Evolutionary conservation across 352 stramenopile genomes (phyloP), one percentile per base, ranked within the genome.

Genomic region (Chrysophaeum taylorii): DNA sequence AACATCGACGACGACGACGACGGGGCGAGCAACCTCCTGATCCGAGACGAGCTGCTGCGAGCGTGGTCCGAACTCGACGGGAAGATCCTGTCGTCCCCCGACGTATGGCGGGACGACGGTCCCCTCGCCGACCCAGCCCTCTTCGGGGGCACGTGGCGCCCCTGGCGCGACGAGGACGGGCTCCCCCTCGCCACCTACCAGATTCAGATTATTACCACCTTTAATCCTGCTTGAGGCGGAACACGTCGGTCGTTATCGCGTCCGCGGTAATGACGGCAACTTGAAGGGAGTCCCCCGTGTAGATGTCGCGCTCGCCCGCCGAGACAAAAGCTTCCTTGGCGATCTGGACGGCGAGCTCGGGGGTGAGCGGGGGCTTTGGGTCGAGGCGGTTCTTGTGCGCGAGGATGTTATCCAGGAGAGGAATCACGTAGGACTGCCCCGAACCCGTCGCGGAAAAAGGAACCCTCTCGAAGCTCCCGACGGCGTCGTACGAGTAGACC

Each of bases 261-360:
- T 88, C 85, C 64, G 86, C 85, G n/a, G 85, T 96, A 80, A 99
- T 97, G 64, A 96, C 88, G 75, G 94, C 88, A 79, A 99, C 98
- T 79, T 98, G 92, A 66, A 99, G 87, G 57, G 85, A 87, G 84
- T 99, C 94, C 73, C 94, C 94, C 41, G 92, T 98, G 85, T 98
- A 98, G 86, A 99, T 99, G 89, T 99, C 94, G 77, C 95, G 87
- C 85, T 99, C 94, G 76, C 92, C 93, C 70, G 93, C 93, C 42
- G 92, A 97, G 72, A 99, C 85, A 79, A 98, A 99, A 16, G 89
- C 89, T 77, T 98, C 94, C 85, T 99, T 99, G 74, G 98, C 92
- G 77, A 99, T 94, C 76, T 97, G 87, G 75, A 98, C 95, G 41
- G 93, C 90, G 77, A 98, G 91, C 64, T 95, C 87, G 29, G 88